These are phyloP conservation scores for Colletotrichum siamense DNA, from an alignment of 2,329 filamentous ascomycete species.

Conservation along the genomic window DNA sequence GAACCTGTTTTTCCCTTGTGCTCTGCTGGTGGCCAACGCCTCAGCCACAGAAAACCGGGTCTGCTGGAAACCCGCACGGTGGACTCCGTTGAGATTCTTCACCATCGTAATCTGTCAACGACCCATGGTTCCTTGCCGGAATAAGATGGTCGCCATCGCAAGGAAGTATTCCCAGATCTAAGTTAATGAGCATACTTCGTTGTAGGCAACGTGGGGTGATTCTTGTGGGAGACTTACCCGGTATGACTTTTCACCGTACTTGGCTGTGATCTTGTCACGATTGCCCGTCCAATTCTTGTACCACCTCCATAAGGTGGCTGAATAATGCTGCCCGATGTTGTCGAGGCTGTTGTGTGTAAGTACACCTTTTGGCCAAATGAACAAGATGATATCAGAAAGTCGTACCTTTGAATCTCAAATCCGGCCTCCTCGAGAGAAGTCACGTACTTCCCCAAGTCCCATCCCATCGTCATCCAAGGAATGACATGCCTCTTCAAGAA, in stretches of 20 bases:
- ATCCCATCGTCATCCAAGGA: conserved; percentile 93
- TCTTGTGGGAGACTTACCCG: conserved; percentile 55
- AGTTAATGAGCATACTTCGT: conserved; percentile 37
- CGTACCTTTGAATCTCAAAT: conserved; percentile 64
- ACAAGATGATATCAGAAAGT: not conserved
- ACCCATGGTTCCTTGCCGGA: conserved; percentile 76
- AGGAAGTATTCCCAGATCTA: conserved; percentile 89
- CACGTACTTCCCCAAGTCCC: conserved; percentile 86
- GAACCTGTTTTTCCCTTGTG: not conserved
- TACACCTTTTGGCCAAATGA: accelerated
- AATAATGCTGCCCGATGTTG: conserved; percentile 88
- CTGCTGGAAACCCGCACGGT: conserved; percentile 50
- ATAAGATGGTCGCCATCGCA: conserved; percentile 77
- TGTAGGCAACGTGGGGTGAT: conserved; percentile 65
- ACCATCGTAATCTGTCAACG: conserved; percentile 82
- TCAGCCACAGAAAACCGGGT: not conserved
- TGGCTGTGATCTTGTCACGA: conserved; percentile 82
- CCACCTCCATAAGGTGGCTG: conserved; percentile 88
- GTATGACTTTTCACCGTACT: conserved; percentile 79
- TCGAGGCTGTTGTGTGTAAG: conserved; percentile 61
- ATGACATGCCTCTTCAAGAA: conserved; percentile 99
- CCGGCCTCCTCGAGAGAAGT: conserved; percentile 84
- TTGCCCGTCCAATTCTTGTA: conserved; percentile 93
- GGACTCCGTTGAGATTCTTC: conserved; percentile 84
- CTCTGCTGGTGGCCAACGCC: not conserved